Evolutionary conservation across 768 basidiomycete species (phyloP), one percentile per base, ranked within the genome.

Genomic region (Trametes sanguinea): DNA sequence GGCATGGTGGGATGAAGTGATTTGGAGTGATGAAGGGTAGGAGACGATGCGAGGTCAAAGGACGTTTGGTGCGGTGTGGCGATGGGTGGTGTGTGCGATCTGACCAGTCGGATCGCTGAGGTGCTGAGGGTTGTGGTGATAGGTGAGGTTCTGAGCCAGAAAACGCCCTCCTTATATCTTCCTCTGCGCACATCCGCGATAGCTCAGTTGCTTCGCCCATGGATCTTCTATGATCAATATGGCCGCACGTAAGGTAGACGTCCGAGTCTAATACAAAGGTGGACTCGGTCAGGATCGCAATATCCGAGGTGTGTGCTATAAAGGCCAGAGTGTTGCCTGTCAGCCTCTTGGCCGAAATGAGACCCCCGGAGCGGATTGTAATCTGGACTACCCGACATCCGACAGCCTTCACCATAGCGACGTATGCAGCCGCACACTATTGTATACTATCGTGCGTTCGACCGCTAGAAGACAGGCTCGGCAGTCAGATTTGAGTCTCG

Each of bases 41-140:
- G 8, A 16, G 33, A 40, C 44, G 33, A 9, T 8, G 32, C 17
- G 44, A 27, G 33, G 39, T 17, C 4, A 46, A 16, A 14, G n/a
- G 47, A 55, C 33, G 2, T 30, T 2, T 33, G 27, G 22, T 37
- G 35, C 6, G 37, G 8, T 16, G 1, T n/a, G 51, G 14, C 3
- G 51, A 17, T 37, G 35, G 33, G 16, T 10, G 10, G 37, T 11
- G 39, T 6, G 39, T 33, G 39, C 39, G 40, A 35, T 58, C 57
- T 58, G 57, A 58, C 57, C 57, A 33, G 57, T 58, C 57, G 51
- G 57, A 58, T 30, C 10, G 30, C 40, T 16, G 27, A 32, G 57
- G 22, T 22, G 32, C 6, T n/a, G 22, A 33, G 22, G 4, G 42
- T 6, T 42, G 57, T 6, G 10, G 54, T 9, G 40, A 37, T 7